phyloP scores from a whole-genome alignment of 2,329 filamentous ascomycete species.

The Verticillium alfalfae region DNA sequence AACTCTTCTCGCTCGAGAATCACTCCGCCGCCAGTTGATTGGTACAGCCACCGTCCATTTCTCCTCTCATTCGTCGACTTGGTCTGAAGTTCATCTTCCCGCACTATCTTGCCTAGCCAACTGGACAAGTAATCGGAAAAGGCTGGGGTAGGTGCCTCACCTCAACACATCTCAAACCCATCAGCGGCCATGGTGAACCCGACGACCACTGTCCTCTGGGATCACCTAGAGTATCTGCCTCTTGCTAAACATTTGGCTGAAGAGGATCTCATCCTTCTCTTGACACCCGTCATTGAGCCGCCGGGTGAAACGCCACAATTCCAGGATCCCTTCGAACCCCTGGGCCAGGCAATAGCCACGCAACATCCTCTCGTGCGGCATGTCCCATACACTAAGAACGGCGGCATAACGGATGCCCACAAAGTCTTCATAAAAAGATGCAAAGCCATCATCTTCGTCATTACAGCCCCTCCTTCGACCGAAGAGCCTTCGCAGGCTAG shows the following conservation, averaged over 20 bases:
- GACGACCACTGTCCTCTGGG: slow-evolving; percentile 25
- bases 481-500: slow-evolving; percentile 47
- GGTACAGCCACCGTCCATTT: background rate
- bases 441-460: slow-evolving; percentile 55
- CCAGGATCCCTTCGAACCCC: slow-evolving; percentile 66
- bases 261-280: slow-evolving; percentile 52
- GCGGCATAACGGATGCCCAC: slow-evolving; percentile 60
- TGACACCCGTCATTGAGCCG: slow-evolving; percentile 52
- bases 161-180: background rate
- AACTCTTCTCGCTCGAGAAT: no score
- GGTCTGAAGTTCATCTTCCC: background rate
- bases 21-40: no score
- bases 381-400: slow-evolving; percentile 61
- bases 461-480: slow-evolving; percentile 40
- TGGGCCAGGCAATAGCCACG: slow-evolving; percentile 58
- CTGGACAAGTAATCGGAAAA: no score
- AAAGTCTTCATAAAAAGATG: slow-evolving; percentile 56
- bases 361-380: slow-evolving; percentile 61
- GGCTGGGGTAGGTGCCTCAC: no score
- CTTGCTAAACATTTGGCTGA: slow-evolving; percentile 38
- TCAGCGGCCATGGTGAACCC: background rate
- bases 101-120: no score
- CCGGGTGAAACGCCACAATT: slow-evolving; percentile 32
- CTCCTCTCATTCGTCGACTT: background rate
- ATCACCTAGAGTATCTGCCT: slow-evolving; percentile 39